Conservation (phyloP, 2,329 filamentous ascomycete genomes). For the Drechslerella coelobrocha region DNA sequence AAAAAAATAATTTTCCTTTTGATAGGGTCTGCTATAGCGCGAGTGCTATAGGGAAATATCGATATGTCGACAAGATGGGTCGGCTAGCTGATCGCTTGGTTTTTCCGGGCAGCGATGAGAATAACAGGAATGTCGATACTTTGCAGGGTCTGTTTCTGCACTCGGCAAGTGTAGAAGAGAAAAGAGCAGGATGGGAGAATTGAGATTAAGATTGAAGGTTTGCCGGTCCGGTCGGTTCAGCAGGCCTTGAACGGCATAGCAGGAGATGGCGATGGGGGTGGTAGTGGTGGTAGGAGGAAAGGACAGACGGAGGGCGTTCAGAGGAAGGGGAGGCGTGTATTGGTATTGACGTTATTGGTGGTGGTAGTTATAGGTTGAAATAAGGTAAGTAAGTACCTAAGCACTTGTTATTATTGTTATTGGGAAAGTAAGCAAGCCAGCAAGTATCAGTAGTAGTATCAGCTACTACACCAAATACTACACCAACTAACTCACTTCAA, state of each 20-base stretch:
- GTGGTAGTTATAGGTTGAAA: no score
- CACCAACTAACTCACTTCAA: no score
- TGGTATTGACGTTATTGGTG: constrained; percentile 8
- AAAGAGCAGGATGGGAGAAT: constrained; percentile 2
- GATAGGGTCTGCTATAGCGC: not conserved
- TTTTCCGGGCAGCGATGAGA: constrained; percentile 34
- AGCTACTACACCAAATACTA: no score
- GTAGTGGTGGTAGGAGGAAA: constrained; percentile 20
- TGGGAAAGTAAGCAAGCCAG: not conserved
- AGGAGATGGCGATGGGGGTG: constrained; percentile 25
- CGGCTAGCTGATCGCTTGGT: constrained; percentile 47
- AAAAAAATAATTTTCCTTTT: not conserved
- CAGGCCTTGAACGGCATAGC: constrained; percentile 44
- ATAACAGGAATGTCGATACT: constrained; percentile 46
- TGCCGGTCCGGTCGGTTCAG: constrained; percentile 39
- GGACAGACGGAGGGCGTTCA: not conserved
- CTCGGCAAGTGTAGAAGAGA: constrained; percentile 43
- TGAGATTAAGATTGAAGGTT: constrained; percentile 29
- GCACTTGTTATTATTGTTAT: no score
- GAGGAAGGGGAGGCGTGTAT: not conserved
- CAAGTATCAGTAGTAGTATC: not conserved
- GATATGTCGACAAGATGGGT: constrained; percentile 26
- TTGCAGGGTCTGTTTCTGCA: constrained; percentile 15
- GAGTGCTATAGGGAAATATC: constrained; percentile 8
- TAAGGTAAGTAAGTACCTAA: no score